Conservation (phyloP, 768 basidiomycete species). For the Daedalea quercina region DNA sequence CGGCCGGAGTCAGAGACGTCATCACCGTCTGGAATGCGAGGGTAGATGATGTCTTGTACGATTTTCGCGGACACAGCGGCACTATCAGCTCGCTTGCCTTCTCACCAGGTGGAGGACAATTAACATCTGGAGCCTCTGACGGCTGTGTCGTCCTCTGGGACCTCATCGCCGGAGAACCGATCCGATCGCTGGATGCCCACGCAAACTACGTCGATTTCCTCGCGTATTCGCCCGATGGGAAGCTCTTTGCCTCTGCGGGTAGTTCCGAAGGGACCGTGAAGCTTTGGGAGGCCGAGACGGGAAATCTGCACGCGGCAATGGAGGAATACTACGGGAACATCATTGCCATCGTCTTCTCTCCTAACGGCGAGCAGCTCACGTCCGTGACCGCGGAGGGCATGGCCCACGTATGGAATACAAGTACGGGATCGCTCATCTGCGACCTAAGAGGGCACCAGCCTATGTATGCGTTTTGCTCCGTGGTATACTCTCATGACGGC, state of each 20-base stretch:
- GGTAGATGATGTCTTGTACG: neutral
- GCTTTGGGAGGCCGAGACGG: constrained; percentile 19
- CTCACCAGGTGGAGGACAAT: constrained; percentile 10
- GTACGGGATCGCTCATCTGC: neutral
- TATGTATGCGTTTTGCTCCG: neutral
- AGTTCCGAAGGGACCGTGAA: constrained; percentile 16
- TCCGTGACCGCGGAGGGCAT: constrained; percentile 2
- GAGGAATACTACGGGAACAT: constrained; percentile 17
- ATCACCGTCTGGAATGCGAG: constrained; percentile 9
- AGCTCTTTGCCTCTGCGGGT: constrained; percentile 10
- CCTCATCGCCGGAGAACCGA: constrained; percentile 7
- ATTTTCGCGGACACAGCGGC: constrained; percentile 4
- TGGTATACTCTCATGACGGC: constrained; percentile 7
- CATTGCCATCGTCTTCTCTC: constrained; percentile 20
- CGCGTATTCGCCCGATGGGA: constrained; percentile 15
- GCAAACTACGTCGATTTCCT: constrained; percentile 24
- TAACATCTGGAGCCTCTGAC: constrained; percentile 11
- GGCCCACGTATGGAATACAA: constrained; percentile 6
- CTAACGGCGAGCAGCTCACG: constrained; percentile 1
- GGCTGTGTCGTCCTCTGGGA: constrained; percentile 4
- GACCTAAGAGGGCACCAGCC: neutral
- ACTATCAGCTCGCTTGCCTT: constrained; percentile 9
- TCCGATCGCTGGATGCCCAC: constrained; percentile 15
- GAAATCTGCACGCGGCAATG: constrained; percentile 11
- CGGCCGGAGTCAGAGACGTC: constrained; percentile 9